Conservation (phyloP, 2,329 filamentous ascomycete species). For the Aspergillus chevalieri region DNA sequence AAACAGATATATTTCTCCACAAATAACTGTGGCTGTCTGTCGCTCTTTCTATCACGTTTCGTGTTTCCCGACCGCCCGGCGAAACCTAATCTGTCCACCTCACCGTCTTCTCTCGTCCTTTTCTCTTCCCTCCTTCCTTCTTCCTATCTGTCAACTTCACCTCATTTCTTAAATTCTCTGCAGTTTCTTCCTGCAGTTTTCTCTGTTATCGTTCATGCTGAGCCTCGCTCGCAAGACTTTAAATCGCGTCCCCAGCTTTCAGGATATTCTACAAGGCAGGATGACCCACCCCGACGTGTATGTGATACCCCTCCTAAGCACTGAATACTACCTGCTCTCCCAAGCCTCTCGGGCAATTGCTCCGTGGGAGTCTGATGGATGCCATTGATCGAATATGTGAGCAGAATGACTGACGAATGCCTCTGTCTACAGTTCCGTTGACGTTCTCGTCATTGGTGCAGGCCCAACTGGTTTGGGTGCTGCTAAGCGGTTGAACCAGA, state of each 20-base stretch:
- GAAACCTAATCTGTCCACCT: constrained; percentile 16
- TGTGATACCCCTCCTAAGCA: constrained; percentile 10
- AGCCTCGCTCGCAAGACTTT: constrained; percentile 39
- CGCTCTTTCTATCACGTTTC: constrained; percentile 15
- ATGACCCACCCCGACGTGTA: constrained; percentile 43
- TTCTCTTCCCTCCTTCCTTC: constrained; percentile 9
- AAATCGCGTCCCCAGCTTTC: constrained; percentile 40
- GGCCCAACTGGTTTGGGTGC: constrained; percentile 96
- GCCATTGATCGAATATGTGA: background rate
- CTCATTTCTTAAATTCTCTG: constrained; percentile 20
- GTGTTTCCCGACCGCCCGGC: constrained; percentile 14
- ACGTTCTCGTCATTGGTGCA: constrained; percentile 96
- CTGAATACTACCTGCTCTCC: constrained; percentile 1
- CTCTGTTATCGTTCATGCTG: constrained; percentile 32
- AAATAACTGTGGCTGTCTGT: constrained; percentile 8
- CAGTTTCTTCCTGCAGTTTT: constrained; percentile 23
- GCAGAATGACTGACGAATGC: constrained; percentile 9
- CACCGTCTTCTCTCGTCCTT: constrained; percentile 15
- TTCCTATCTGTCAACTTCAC: constrained; percentile 13
- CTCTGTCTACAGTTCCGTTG: constrained; percentile 63
- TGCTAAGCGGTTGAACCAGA: constrained; percentile 94
- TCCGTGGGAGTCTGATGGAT: background rate
- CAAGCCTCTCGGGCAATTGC: background rate
- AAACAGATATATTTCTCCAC: constrained; percentile 28
- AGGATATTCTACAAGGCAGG: constrained; percentile 42